These are phyloP conservation scores for Alternaria triticimaculans DNA, from an alignment of 2,329 filamentous ascomycete genomes.

Conservation along the genomic window DNA sequence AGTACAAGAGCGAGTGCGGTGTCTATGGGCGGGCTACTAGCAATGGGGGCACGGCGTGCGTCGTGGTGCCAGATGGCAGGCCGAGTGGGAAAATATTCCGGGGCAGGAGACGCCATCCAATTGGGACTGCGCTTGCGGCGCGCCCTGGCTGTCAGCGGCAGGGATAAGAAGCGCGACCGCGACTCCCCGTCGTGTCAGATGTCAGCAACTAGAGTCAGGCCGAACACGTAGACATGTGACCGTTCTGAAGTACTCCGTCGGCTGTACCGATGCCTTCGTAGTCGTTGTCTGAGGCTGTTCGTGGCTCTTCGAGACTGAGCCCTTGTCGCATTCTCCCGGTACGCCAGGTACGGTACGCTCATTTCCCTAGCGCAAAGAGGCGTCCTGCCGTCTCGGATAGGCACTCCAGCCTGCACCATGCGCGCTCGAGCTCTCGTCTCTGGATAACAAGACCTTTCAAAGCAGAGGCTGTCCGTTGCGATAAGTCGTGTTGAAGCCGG, in stretches of 20 bases:
- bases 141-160: background rate
- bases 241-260: background rate
- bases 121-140: background rate
- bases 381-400: slow-evolving; percentile 6
- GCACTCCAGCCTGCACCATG: background rate
- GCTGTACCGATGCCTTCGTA: background rate
- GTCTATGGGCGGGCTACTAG: slow-evolving; percentile 2
- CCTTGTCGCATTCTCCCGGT: background rate
- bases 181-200: background rate
- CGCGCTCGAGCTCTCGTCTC: background rate
- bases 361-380: slow-evolving; percentile 7
- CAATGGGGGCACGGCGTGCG: slow-evolving; percentile 12
- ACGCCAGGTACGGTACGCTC: background rate
- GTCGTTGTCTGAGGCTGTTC: background rate
- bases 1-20: background rate
- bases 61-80: slow-evolving; percentile 5
- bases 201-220: background rate
- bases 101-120: slow-evolving; percentile 5
- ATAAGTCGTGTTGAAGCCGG: background rate
- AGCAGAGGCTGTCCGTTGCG: background rate
- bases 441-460: background rate
- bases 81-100: slow-evolving; percentile 10
- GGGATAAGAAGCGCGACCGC: slow-evolving; percentile 4
- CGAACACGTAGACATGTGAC: slow-evolving; percentile 19
- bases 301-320: background rate